A percentile compares a stretch with the other conserved stretches of the same genome.
Evolutionary conservation across 2,329 filamentous ascomycete species (phyloP).

Genomic region (Verticillium nubilum): DNA sequence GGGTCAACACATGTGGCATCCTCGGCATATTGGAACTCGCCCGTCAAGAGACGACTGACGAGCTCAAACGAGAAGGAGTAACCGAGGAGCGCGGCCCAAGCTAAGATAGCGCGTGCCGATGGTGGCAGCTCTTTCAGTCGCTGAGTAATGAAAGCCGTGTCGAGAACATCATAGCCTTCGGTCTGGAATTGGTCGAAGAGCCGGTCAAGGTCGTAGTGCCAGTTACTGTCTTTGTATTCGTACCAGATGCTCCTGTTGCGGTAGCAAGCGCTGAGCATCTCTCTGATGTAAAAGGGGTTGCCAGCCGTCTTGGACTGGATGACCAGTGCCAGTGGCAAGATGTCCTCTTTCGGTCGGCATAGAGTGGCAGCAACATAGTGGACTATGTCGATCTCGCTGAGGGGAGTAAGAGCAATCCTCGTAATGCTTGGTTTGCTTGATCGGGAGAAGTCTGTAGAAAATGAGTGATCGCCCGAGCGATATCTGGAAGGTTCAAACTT

Average conservation of each 20-base stretch:
- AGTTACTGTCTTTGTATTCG: constrained; percentile 74
- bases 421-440: constrained; percentile 55
- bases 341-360: constrained; percentile 64
- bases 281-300: constrained; percentile 85
- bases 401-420: constrained; percentile 64
- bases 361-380: constrained; percentile 80
- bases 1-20: constrained; percentile 33
- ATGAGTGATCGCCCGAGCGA: constrained; percentile 14
- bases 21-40: constrained; percentile 60
- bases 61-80: constrained; percentile 79
- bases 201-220: constrained; percentile 80
- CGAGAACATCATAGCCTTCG: constrained; percentile 71
- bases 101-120: constrained; percentile 70
- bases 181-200: constrained; percentile 82
- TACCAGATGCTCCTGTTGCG: constrained; percentile 87
- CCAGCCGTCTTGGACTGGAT: constrained; percentile 85
- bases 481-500: constrained; percentile 6
- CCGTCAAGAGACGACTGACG: constrained; percentile 69
- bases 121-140: constrained; percentile 70
- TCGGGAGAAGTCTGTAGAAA: constrained; percentile 32
- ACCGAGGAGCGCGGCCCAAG: constrained; percentile 82
- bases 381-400: constrained; percentile 74
- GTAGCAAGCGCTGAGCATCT: constrained; percentile 85
- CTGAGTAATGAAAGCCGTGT: constrained; percentile 75
- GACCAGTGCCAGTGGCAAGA: constrained; percentile 73